These are phyloP conservation scores for Tuber calosporum DNA, from an alignment of 495 filamentous ascomycete genomes.

Conservation along the genomic window DNA sequence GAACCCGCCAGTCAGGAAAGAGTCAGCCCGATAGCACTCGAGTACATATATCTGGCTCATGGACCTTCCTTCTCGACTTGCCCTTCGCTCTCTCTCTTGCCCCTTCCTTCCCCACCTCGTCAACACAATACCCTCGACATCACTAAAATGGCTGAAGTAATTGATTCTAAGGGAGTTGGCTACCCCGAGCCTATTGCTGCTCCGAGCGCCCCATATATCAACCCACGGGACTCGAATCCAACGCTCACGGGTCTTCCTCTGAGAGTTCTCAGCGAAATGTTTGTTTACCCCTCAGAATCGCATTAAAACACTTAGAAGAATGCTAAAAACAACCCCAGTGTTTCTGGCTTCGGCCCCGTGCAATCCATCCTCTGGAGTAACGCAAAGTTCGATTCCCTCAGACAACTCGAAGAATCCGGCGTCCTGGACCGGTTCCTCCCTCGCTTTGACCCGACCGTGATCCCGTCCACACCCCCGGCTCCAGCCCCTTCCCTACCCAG, in stretches of 20 bases:
- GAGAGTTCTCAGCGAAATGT: constrained; percentile 50
- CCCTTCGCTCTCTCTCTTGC: background rate
- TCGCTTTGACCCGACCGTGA: constrained; percentile 78
- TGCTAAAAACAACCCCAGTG: constrained; percentile 44
- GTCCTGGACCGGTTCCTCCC: constrained; percentile 54
- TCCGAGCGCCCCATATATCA: constrained; percentile 44
- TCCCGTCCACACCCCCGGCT: constrained; percentile 48
- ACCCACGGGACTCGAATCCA: constrained; percentile 50
- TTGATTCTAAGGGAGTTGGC: constrained; percentile 20
- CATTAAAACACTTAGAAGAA: background rate
- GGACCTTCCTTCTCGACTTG: background rate
- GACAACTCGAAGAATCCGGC: constrained; percentile 45
- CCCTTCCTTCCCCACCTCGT: background rate
- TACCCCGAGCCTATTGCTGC: constrained; percentile 34
- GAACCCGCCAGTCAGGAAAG: background rate
- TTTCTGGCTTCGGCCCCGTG: constrained; percentile 51
- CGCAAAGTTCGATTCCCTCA: constrained; percentile 62
- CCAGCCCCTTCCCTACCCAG: constrained; percentile 33
- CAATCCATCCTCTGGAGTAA: constrained; percentile 64
- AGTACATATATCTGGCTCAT: background rate
- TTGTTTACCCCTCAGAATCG: constrained; percentile 28
- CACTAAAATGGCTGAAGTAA: constrained; percentile 13
- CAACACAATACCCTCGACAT: background rate
- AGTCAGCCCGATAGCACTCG: background rate
- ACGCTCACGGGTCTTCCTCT: constrained; percentile 51